These are phyloP conservation scores for Sclerotinia trifoliorum DNA, from an alignment of 2,329 filamentous ascomycete genomes.

Conservation along the genomic window DNA sequence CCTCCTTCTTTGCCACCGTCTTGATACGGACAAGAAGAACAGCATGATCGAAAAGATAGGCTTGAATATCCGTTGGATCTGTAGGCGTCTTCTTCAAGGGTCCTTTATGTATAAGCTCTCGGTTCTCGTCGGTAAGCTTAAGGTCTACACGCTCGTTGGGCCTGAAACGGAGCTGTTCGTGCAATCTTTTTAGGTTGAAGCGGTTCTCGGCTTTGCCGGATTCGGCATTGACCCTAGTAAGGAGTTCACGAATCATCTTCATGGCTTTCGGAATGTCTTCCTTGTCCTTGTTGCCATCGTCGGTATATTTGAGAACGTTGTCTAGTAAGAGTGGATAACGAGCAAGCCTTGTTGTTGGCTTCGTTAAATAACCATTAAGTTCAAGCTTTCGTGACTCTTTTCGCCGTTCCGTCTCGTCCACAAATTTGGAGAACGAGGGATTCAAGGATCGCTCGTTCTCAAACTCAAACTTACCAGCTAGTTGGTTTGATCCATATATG, in stretches of 20 bases:
- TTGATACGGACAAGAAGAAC: slow-evolving; percentile 90
- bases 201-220: slow-evolving; percentile 97
- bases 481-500: slow-evolving; percentile 89
- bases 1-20: slow-evolving; percentile 87
- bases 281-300: slow-evolving; percentile 84
- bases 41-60: slow-evolving; percentile 95
- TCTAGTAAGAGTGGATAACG: slow-evolving; percentile 91
- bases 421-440: slow-evolving; percentile 80
- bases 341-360: slow-evolving; percentile 91
- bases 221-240: slow-evolving; percentile 87
- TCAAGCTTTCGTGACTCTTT: slow-evolving; percentile 97
- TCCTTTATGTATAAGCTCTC: slow-evolving; percentile 92
- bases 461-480: slow-evolving; percentile 97
- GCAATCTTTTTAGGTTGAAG: slow-evolving; percentile 89
- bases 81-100: slow-evolving; percentile 89
- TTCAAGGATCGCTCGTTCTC: slow-evolving; percentile 93
- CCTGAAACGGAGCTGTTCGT: slow-evolving; percentile 87
- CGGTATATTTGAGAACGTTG: slow-evolving; percentile 87
- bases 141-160: slow-evolving; percentile 89
- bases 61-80: slow-evolving; percentile 85
- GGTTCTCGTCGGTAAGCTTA: slow-evolving; percentile 88
- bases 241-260: slow-evolving; percentile 78
- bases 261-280: slow-evolving; percentile 90
- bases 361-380: slow-evolving; percentile 95
- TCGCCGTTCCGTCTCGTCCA: slow-evolving; percentile 91